Conservation (phyloP, 1,284 basidiomycete genomes). For the Puccinia polysora region DNA sequence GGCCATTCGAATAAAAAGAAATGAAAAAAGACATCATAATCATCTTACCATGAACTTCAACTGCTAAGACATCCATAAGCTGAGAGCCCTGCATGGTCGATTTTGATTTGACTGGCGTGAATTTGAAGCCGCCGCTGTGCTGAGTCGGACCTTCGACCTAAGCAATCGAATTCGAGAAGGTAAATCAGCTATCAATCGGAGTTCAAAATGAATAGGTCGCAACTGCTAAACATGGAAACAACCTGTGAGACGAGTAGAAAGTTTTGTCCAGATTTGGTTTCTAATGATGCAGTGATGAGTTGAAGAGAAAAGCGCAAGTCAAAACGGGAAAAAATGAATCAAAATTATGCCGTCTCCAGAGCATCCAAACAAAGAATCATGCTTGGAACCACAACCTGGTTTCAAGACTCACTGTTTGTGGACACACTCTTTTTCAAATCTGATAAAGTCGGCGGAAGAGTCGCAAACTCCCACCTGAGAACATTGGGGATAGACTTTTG, state of each 20-base stretch:
- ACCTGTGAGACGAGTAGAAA: slow-evolving; percentile 43
- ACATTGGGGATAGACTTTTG: slow-evolving; percentile 1
- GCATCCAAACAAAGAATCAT: too few relatives aligned
- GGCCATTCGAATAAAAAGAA: background rate
- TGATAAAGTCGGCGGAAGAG: slow-evolving; percentile 61
- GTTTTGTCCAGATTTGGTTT: slow-evolving; percentile 10
- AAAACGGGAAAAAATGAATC: background rate
- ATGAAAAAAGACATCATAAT: background rate
- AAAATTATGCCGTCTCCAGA: too few relatives aligned
- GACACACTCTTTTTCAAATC: slow-evolving; percentile 57
- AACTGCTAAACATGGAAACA: background rate
- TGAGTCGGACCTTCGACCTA: slow-evolving; percentile 44
- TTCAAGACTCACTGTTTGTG: background rate
- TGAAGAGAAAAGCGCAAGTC: background rate
- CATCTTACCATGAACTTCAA: slow-evolving; percentile 74
- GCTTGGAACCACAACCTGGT: too few relatives aligned
- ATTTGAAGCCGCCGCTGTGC: slow-evolving; percentile 37
- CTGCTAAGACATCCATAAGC: slow-evolving; percentile 71
- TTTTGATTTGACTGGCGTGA: slow-evolving; percentile 30
- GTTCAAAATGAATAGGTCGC: background rate
- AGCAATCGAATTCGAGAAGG: background rate
- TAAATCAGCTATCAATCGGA: background rate
- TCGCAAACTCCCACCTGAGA: slow-evolving; percentile 69
- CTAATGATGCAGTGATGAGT: background rate
- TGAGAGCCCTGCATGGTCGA: slow-evolving; percentile 62